Evolutionary conservation across 78 protist genomes (phyloP).

Genomic region (Creolimax fragrantissima): DNA sequence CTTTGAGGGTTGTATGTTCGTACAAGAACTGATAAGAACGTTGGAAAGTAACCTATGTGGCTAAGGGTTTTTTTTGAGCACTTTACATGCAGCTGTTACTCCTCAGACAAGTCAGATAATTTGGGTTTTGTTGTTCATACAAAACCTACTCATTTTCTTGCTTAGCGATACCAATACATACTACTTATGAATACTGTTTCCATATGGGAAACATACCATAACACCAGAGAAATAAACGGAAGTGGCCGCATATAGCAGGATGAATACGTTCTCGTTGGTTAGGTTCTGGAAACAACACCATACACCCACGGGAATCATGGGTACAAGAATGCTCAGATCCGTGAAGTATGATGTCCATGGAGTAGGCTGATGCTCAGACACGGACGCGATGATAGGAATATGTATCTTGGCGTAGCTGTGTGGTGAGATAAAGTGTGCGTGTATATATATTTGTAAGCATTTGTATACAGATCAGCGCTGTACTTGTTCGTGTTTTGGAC

Average conservation of each 20-base stretch:
- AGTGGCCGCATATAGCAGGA: slow-evolving; percentile 72
- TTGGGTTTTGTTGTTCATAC: no score
- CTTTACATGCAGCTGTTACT: no score
- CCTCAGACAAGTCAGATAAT: no score
- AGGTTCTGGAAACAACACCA: slow-evolving; percentile 70
- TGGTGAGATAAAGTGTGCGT: background rate
- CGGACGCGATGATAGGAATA: slow-evolving; percentile 96
- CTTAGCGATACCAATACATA: no score
- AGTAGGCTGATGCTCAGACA: slow-evolving; percentile 96
- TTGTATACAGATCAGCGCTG: no score
- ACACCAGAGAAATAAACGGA: slow-evolving; percentile 88
- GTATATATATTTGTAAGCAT: background rate
- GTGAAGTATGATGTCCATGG: slow-evolving; percentile 85
- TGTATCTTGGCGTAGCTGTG: slow-evolving; percentile 73
- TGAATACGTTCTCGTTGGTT: slow-evolving; percentile 75
- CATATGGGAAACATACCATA: slow-evolving; percentile 99
- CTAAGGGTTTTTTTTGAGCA: no score
- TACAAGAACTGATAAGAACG: no score
- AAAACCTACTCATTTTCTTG: no score
- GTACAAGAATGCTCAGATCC: slow-evolving; percentile 65
- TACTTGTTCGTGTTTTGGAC: no score
- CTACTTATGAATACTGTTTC: no score
- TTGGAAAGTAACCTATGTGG: no score
- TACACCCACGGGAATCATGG: slow-evolving; percentile 87
- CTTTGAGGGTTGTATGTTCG: no score